These are phyloP conservation scores for Citrullus mucosospermus DNA, from an alignment of 306 rosid genomes.

Conservation along the genomic window DNA sequence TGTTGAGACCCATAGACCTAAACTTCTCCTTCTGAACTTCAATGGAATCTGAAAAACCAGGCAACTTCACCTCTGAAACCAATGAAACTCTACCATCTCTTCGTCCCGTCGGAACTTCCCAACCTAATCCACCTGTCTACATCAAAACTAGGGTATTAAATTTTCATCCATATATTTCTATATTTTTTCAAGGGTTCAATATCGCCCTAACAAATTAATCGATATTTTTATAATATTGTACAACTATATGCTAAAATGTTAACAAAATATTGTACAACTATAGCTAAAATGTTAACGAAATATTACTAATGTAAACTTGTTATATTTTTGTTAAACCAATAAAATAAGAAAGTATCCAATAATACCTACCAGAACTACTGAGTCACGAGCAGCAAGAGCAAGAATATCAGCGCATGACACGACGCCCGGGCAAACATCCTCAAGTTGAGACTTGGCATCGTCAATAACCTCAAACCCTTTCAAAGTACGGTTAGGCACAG, in stretches of 20 bases:
- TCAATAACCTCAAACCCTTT: conserved; percentile 7
- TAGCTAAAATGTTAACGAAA: too few relatives aligned
- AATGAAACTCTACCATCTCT: conserved; percentile 6
- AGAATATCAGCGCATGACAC: conserved; percentile 9
- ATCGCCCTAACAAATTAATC: too few relatives aligned
- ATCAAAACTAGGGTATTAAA: neutral
- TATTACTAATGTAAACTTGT: too few relatives aligned
- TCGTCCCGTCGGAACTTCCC: conserved; percentile 8
- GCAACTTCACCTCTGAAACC: neutral
- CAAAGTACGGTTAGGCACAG: neutral
- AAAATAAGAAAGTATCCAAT: too few relatives aligned
- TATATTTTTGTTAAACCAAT: neutral
- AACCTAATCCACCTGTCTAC: neutral
- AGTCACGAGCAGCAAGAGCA: conserved; percentile 11
- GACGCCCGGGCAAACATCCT: neutral
- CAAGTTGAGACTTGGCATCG: neutral
- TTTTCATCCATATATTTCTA: neutral
- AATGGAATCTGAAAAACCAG: neutral
- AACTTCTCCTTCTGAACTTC: neutral
- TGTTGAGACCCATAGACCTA: neutral
- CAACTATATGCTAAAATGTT: neutral
- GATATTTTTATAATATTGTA: too few relatives aligned
- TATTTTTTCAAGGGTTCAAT: too few relatives aligned
- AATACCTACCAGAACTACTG: neutral
- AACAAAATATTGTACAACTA: too few relatives aligned